Percentiles rank a stretch among this genome's conserved stretches.
phyloP scores from a whole-genome alignment of 1,284 basidiomycete species.

The Stygiomarasmius scandens region DNA sequence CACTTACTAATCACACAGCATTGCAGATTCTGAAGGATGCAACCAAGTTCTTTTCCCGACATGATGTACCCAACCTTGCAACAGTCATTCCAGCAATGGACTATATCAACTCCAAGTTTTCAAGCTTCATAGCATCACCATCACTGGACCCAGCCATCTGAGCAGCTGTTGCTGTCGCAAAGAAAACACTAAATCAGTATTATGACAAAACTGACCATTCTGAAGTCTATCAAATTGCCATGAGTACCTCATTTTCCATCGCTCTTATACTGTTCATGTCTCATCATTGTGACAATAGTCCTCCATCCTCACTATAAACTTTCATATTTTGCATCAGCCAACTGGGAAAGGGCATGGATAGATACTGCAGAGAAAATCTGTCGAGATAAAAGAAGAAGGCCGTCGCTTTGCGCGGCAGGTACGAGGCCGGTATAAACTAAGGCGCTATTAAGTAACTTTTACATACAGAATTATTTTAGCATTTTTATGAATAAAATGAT shows the following conservation, averaged over 20 bases:
- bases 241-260: slow-evolving; percentile 19
- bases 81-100: slow-evolving; percentile 34
- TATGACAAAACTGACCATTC: slow-evolving; percentile 29
- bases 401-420: too few species aligned
- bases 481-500: too few species aligned
- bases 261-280: slow-evolving; percentile 12
- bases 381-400: too few species aligned
- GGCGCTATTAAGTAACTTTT: too few species aligned
- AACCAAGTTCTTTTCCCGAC: slow-evolving; percentile 26
- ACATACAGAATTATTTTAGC: too few species aligned
- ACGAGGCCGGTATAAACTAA: too few species aligned
- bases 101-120: slow-evolving; percentile 18
- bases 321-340: slow-evolving; percentile 9
- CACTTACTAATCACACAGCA: not conserved
- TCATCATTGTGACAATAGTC: slow-evolving; percentile 19
- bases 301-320: slow-evolving; percentile 17
- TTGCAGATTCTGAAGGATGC: slow-evolving; percentile 23
- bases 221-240: slow-evolving; percentile 22
- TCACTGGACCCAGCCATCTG: slow-evolving; percentile 15
- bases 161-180: slow-evolving; percentile 22
- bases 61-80: slow-evolving; percentile 18
- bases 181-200: slow-evolving; percentile 29
- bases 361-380: not conserved
- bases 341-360: slow-evolving; percentile 16
- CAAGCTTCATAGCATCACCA: not conserved